These are phyloP conservation scores for Solanum etuberosum DNA, from an alignment of 257 asterid genomes.

Conservation along the genomic window DNA sequence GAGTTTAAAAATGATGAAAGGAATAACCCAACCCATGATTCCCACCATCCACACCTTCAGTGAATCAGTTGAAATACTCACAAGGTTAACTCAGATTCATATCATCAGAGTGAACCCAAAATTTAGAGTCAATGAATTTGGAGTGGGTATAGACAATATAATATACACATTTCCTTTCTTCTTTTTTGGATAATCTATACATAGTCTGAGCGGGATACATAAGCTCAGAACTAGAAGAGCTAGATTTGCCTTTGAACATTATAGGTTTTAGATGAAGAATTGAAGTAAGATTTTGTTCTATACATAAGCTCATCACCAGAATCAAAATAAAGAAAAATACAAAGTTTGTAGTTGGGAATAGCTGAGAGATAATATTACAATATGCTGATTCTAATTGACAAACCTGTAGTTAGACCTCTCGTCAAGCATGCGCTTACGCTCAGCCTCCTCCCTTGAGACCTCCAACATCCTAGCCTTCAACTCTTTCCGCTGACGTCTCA, in stretches of 20 bases:
- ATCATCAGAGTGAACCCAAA: background rate
- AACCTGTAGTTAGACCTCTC: constrained; percentile 93
- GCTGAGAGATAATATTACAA: background rate
- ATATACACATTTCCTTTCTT: background rate
- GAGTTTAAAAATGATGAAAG: background rate
- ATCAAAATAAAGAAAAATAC: background rate
- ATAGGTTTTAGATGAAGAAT: background rate
- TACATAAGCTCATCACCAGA: background rate
- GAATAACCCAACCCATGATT: background rate
- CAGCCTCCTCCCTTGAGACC: constrained; percentile 94
- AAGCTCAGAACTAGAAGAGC: background rate
- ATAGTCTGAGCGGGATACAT: background rate
- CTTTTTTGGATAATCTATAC: background rate
- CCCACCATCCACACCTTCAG: background rate
- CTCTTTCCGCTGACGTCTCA: constrained; percentile 93
- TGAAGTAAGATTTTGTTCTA: background rate
- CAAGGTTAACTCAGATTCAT: background rate
- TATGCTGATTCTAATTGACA: background rate
- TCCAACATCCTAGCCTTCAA: constrained; percentile 86
- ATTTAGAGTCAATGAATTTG: background rate
- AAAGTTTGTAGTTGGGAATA: background rate
- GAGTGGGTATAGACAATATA: background rate
- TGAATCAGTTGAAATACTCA: background rate
- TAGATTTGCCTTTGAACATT: background rate
- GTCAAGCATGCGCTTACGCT: constrained; percentile 85